phyloP scores from a whole-genome alignment of 768 basidiomycete genomes.

The Boletus insuetus region DNA sequence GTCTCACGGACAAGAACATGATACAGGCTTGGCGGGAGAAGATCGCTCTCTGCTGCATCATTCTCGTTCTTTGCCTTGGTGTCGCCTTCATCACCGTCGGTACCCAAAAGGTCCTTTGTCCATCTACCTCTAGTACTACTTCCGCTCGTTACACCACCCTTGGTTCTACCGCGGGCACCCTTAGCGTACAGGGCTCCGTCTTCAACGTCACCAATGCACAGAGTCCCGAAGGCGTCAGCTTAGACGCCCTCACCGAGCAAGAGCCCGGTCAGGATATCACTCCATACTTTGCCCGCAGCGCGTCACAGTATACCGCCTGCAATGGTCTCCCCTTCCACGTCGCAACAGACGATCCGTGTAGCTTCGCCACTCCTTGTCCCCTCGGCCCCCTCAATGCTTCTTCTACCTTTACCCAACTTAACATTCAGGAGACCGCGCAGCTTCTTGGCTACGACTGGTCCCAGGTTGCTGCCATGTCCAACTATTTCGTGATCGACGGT shows the following conservation, averaged over 20 bases:
- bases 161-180: slow-evolving; percentile 55
- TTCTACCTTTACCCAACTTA: slow-evolving; percentile 57
- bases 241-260: slow-evolving; percentile 52
- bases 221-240: slow-evolving; percentile 49
- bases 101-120: slow-evolving; percentile 89
- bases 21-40: slow-evolving; percentile 98
- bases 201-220: slow-evolving; percentile 66
- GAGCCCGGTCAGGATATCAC: slow-evolving; percentile 87
- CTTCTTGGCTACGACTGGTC: slow-evolving; percentile 90
- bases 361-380: slow-evolving; percentile 56
- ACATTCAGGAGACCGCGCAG: slow-evolving; percentile 61
- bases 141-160: slow-evolving; percentile 48
- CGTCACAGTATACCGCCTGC: slow-evolving; percentile 66
- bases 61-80: slow-evolving; percentile 67
- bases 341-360: slow-evolving; percentile 77
- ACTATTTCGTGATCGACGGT: slow-evolving; percentile 90
- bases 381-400: slow-evolving; percentile 57
- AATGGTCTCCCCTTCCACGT: slow-evolving; percentile 56
- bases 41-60: slow-evolving; percentile 88
- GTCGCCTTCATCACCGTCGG: slow-evolving; percentile 95
- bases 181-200: slow-evolving; percentile 74
- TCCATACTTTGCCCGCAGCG: slow-evolving; percentile 71
- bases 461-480: slow-evolving; percentile 67
- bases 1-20: slow-evolving; percentile 73
- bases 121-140: slow-evolving; percentile 46